Evolutionary conservation across 805 yeast species (phyloP), one percentile per base, ranked within the genome.

Genomic region (Suhomyces vadensis): DNA sequence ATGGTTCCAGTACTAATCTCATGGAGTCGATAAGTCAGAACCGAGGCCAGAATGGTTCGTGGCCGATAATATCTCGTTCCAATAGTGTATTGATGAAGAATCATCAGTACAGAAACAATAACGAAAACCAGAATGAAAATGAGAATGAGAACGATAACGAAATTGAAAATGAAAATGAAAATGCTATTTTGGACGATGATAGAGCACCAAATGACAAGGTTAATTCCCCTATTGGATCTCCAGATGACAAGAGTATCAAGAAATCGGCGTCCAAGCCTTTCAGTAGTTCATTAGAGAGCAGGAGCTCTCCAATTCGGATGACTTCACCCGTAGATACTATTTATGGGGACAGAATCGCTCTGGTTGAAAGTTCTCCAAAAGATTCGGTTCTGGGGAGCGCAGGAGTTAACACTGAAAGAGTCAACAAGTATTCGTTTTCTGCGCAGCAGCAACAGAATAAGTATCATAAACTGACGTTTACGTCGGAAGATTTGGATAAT

Each of bases 401-500:
- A 5, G 19, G 39, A 11, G 35, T 31, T 2, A 20, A 25, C 13
- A 36, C 25, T 9, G 19, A 13, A 5, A 16, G 22, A 9, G 22
- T 35, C 8, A 47, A 46, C 13, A 29, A 16, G 20, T 14, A 29
- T 20, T 29, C 33, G n/a, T 29, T 29, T 7, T 29, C 31, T n/a
- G n/a, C n/a, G n/a, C n/a, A n/a, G 31, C 14, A 14, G n/a, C 31
- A 27, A n/a, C 31, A 27, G 20, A 29, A 29, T 7, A 29, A 29
- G 33, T 29, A 14, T 9, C 25, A 23, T 14, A 29, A 29, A 8
- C 10, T 29, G 9, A 27, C 31, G 33, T 17, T 17, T 7, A n/a
- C n/a, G n/a, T 20, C 33, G 16, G 33, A 29, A 13, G 74, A 69
- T 43, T 50, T 66, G 37, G 74, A 69, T 47, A 60, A 69, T 40